Evolutionary conservation across 352 stramenopile genomes (phyloP), one percentile per base, ranked within the genome.

Genomic region (Phytophthora aleatoria): DNA sequence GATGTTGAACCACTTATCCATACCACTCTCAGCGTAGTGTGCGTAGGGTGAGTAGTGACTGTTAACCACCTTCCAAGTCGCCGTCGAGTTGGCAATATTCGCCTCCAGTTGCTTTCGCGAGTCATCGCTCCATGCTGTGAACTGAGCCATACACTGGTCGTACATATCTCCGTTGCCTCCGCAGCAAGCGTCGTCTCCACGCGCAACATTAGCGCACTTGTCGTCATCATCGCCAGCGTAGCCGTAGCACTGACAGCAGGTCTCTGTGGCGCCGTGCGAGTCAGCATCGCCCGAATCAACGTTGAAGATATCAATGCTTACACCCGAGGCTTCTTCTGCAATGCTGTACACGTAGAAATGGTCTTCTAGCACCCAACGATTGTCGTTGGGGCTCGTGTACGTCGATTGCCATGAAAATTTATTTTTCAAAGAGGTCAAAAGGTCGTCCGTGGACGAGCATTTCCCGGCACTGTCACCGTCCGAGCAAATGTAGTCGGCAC

Each of bases 51-150:
- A 80, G 60, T 84, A 84, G 47, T 86, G 76, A 10, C 64, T 74
- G 63, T 85, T 87, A 8, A 85, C 72, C 28, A 85, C 61, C 63
- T 87, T 87, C 73, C 77, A 87, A 15, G 77, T 81, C 12, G 78
- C 78, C 1, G 57, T 83, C 16, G 76, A 85, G 20, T 69, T 67
- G 7, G 67, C 68, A 16, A 82, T 66, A 33, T 78, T 77, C 5
- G 41, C 61, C 16, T 50, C 61, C 13, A 83, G 50, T 15, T 78
- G 57, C 38, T 38, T 71, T 6, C 62, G 67, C 27, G 76, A 81
- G 3, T 80, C 73, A 13, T 83, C 50, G 24, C 63, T 68, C 76
- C 78, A 87, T 10, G 36, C 42, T 9, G 55, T 72, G 24, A 85
- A 75, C 36, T 74, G 61, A 6, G 49, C 63, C 11, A 76, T 61